Conservation (phyloP, 108 stramenopile genomes). For the Nitzschia sp. region DNA sequence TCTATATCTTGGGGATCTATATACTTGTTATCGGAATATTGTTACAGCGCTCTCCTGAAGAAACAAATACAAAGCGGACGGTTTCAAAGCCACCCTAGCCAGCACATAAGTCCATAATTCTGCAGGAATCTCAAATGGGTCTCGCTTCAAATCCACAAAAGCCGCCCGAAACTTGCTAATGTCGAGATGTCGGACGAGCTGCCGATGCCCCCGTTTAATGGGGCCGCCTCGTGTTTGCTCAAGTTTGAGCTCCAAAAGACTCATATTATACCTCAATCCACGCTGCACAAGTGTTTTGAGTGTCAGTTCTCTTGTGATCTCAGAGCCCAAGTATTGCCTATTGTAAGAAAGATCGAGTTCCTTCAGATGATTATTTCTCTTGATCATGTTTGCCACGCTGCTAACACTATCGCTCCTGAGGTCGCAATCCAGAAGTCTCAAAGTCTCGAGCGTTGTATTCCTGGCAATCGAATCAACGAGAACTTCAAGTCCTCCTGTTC, state of each 20-base stretch:
- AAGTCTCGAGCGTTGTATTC: not conserved
- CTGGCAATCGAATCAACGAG: not conserved
- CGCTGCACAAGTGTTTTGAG: slow-evolving; percentile 19
- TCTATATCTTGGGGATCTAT: not conserved
- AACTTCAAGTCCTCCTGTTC: slow-evolving; percentile 9
- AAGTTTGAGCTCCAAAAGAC: slow-evolving; percentile 8
- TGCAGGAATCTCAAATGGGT: not conserved
- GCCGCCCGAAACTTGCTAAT: slow-evolving; percentile 8
- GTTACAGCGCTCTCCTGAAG: not conserved
- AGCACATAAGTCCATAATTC: slow-evolving; percentile 4
- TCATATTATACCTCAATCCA: slow-evolving; percentile 15
- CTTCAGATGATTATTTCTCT: not conserved
- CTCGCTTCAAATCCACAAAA: not conserved
- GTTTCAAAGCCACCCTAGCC: slow-evolving; percentile 9
- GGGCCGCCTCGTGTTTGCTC: not conserved
- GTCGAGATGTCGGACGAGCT: slow-evolving; percentile 13
- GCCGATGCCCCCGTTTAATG: not conserved
- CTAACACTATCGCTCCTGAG: slow-evolving; percentile 19
- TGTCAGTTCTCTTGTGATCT: slow-evolving; percentile 18
- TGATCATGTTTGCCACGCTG: slow-evolving; percentile 9
- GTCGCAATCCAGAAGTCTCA: slow-evolving; percentile 19
- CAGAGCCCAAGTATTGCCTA: slow-evolving; percentile 1
- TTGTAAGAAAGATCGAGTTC: slow-evolving; percentile 19
- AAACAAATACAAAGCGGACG: slow-evolving; percentile 14
- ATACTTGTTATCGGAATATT: not conserved